Percentiles rank a stretch among this genome's conserved stretches.
Evolutionary conservation across 2,329 filamentous ascomycete species (phyloP).

Genomic region (Cytospora mali): DNA sequence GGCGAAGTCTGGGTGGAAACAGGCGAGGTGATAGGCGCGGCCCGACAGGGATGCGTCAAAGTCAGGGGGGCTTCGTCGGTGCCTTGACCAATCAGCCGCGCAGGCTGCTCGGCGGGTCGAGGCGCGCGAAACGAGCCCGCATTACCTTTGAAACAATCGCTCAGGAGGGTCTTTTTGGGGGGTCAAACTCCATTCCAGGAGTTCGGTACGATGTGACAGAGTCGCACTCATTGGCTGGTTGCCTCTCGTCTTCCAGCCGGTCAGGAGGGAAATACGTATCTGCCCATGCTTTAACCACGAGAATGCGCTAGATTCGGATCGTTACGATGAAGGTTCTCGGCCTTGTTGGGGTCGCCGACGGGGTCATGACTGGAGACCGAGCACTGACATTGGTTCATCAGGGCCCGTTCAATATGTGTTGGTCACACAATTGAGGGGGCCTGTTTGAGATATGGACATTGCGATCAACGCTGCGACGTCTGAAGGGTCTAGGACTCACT

Average conservation of each 20-base stretch:
- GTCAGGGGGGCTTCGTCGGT: neutral
- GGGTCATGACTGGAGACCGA: neutral
- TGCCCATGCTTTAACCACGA: neutral
- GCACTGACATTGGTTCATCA: neutral
- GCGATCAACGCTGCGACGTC: constrained; percentile 15
- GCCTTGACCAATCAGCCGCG: neutral
- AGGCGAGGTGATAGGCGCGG: neutral
- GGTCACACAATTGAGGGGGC: constrained; percentile 9
- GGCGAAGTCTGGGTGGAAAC: too few relatives aligned
- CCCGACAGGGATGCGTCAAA: neutral
- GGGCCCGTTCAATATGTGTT: neutral
- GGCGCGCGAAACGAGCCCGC: constrained; percentile 1
- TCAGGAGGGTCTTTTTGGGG: neutral
- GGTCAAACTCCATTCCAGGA: neutral
- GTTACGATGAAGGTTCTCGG: neutral
- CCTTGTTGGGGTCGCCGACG: too few relatives aligned
- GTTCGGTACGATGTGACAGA: too few relatives aligned
- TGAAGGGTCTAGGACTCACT: constrained; percentile 6
- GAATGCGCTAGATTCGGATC: neutral
- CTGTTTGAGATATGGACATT: constrained; percentile 3
- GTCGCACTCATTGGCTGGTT: neutral
- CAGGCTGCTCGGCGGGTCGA: neutral
- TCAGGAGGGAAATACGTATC: neutral
- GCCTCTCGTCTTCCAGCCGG: neutral
- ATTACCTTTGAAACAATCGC: neutral